These are phyloP conservation scores for Cucurbitaria berberidis DNA, from an alignment of 2,329 filamentous ascomycete genomes.

Conservation along the genomic window DNA sequence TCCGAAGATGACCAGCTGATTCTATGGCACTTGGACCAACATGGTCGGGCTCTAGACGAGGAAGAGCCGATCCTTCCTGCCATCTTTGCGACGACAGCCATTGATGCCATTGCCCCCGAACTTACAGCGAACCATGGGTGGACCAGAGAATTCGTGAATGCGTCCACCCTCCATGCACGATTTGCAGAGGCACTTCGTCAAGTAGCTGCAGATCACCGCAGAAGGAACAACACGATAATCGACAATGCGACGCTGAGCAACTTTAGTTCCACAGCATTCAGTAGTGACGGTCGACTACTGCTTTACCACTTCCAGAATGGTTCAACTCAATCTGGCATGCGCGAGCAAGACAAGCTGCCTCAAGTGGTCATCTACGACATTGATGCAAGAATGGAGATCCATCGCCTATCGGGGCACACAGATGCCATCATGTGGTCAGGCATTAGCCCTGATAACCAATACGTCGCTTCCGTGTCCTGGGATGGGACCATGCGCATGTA, in stretches of 20 bases:
- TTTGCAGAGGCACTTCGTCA: conserved; percentile 25
- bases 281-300: conserved; percentile 24
- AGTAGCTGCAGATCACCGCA: conserved; percentile 27
- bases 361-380: conserved; percentile 29
- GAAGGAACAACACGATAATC: conserved; percentile 28
- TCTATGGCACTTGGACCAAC: conserved; percentile 36
- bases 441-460: conserved; percentile 29
- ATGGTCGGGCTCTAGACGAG: conserved; percentile 34
- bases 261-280: conserved; percentile 25
- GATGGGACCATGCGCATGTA: conserved; percentile 40
- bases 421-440: conserved; percentile 36
- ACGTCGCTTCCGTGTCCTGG: conserved; percentile 36
- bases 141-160: conserved; percentile 29
- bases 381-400: conserved; percentile 14
- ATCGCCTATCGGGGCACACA: conserved; percentile 32
- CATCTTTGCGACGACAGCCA: conserved; percentile 30
- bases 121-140: conserved; percentile 35
- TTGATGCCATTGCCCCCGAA: conserved; percentile 33
- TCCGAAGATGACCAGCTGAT: conserved; percentile 17
- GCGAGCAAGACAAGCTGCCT: conserved; percentile 12
- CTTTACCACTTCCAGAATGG: conserved; percentile 22
- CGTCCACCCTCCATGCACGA: conserved; percentile 26
- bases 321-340: conserved; percentile 17
- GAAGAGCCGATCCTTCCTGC: conserved; percentile 35
- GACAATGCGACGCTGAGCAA: conserved; percentile 16